Evolutionary conservation across 208 protist genomes (phyloP), one percentile per base, ranked within the genome.

Genomic region (Leishmania braziliensis): DNA sequence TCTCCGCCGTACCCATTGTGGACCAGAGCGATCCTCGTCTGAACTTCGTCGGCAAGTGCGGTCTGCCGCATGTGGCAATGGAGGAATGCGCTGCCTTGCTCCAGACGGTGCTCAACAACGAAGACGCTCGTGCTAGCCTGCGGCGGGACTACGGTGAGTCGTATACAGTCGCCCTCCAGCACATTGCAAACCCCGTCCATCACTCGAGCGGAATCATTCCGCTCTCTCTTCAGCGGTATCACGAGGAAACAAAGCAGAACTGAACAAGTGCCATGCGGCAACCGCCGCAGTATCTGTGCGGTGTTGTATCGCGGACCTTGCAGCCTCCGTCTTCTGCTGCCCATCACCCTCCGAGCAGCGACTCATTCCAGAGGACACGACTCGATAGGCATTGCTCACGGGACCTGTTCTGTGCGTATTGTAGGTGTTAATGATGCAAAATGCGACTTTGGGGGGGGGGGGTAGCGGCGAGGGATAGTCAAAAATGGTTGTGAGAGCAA

Each of bases 61-160:
- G 77, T 26, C 63, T 86, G 18, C 66, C 72, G 16, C 18, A 82
- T 58, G 69, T 82, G 48, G 33, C 82, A 20, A 69, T 70, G 54
- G 73, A 36, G 29, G 72, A 68, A 78, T 79, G 82, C 56, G 68
- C 39, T 20, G 78, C 73, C 33, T 50, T 86, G 43, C 72, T 80
- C 63, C 82, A 82, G 78, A 82, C 78, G 33, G 78, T 82, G 20
- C 50, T 86, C 33, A 56, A 78, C 62, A 66, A 81, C 77, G 74
- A 86, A n/a, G 73, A 68, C 36, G 82, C 54, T 20, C 82, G 78
- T 33, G 74, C 66, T 46, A 77, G 78, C 39, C 74, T 82, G 56
- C 48, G 43, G 10, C 53, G 80, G 56, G 76, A 86, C 73, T 86
- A 82, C 66, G 74, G 70, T 16, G 65, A 73, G 14, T 36, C 51